Percentiles rank a stretch among this genome's conserved stretches.
phyloP scores from a whole-genome alignment of 306 rosid genomes.

The Castanospermum australe region DNA sequence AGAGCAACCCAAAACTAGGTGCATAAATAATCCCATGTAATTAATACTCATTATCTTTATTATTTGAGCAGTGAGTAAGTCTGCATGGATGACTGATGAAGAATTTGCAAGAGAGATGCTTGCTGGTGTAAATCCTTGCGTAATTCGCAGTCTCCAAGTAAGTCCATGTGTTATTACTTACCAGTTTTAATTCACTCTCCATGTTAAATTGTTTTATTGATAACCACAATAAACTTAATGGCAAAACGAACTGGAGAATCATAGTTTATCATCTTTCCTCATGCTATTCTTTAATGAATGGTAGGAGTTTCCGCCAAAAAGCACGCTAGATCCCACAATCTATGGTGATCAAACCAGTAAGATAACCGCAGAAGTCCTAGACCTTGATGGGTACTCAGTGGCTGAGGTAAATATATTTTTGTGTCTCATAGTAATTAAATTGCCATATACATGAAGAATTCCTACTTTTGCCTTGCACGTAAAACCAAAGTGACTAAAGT shows the following conservation, averaged over 20 bases:
- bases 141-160: slow-evolving; percentile 51
- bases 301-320: slow-evolving; percentile 66
- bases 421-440: background rate
- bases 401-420: slow-evolving; percentile 45
- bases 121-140: slow-evolving; percentile 48
- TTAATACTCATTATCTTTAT: background rate
- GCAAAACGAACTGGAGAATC: background rate
- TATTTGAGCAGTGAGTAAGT: slow-evolving; percentile 38
- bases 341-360: slow-evolving; percentile 68
- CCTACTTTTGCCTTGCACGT: background rate
- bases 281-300: background rate
- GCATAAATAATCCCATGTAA: background rate
- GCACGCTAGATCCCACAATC: slow-evolving; percentile 48
- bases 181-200: too few species aligned
- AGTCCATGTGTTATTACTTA: background rate
- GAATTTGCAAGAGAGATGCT: too few species aligned
- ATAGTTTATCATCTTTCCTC: background rate
- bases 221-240: background rate
- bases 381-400: slow-evolving; percentile 46
- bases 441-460: background rate
- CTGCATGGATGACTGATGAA: too few species aligned
- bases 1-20: slow-evolving; percentile 28
- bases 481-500: background rate
- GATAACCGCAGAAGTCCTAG: slow-evolving; percentile 43
- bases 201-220: too few species aligned